Evolutionary conservation across 2,329 filamentous ascomycete genomes (phyloP).

Genomic region (Aspergillus fumigatiaffinis): DNA sequence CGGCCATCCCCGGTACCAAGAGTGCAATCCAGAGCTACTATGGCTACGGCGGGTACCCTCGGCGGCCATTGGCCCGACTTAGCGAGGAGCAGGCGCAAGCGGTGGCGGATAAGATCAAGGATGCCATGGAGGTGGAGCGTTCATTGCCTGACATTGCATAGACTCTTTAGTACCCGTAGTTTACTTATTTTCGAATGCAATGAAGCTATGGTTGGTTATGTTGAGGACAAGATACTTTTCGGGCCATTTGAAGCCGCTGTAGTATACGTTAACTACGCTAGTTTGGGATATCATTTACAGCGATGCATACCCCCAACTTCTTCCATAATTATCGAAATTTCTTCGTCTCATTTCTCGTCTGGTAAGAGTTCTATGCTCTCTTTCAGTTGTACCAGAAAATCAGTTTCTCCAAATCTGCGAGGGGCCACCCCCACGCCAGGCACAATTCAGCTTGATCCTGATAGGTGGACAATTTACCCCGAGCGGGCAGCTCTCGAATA

Average conservation of each 20-base stretch:
- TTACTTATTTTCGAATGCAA: not conserved
- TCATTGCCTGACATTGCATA: conserved; percentile 35
- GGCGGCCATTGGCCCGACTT: conserved; percentile 52
- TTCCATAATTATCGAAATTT: not conserved
- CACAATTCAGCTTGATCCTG: not conserved
- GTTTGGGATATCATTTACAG: not conserved
- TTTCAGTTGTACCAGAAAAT: not conserved
- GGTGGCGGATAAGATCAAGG: conserved; percentile 33
- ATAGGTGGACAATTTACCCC: conserved; percentile 24
- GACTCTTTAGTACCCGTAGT: not conserved
- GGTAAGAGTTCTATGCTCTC: not conserved
- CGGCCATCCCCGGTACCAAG: conserved; percentile 82
- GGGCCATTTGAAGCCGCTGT: not conserved
- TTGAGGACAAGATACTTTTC: not conserved
- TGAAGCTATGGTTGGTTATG: not conserved
- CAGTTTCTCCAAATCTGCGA: conserved; percentile 1
- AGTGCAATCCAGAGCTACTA: conserved; percentile 76
- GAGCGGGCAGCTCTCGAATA: not conserved
- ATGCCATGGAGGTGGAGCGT: conserved; percentile 33
- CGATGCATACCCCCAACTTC: not conserved
- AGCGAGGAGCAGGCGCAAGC: conserved; percentile 27
- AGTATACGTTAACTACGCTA: not conserved
- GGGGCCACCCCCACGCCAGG: conserved; percentile 8
- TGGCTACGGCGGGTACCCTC: conserved; percentile 76
- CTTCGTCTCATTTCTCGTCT: not conserved